Evolutionary conservation across 1,284 basidiomycete genomes (phyloP), one percentile per base, ranked within the genome.

Genomic region (Ustilago xerochloae): DNA sequence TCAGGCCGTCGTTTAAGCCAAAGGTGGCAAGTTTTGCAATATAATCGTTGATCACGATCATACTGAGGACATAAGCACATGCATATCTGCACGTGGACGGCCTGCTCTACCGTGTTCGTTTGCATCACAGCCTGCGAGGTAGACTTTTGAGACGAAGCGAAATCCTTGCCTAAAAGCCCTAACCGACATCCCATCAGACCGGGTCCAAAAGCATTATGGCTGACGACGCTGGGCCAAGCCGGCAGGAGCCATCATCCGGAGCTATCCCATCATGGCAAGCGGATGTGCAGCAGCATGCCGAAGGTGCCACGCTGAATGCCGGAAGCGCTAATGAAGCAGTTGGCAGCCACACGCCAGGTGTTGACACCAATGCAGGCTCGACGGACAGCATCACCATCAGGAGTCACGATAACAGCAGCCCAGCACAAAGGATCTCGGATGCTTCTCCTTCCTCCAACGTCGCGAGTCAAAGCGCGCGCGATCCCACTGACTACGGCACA

Each of bases 1-100:
- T 47, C 41, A 28, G 33, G 64, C 24, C 53, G 29, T 66, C 58
- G 30, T 46, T 45, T 32, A 47, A 36, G 47, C 28, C 13, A 39
- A 30, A 48, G 28, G 26, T 5, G 45, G 30, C 41, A n/a, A 46
- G 45, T 20, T 36, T 33, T 16, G 28, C 36, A 48, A 50, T 51
- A 10, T 32, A 55, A 24, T 18, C n/a, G 41, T 43, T 18, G 41
- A 41, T 41, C 18, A 22, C 22, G 22, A n/a, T 26, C n/a, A 20
- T 2, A 24, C 30, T 29, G 3, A 16, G 22, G 22, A 26, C 16
- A 30, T 8, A 30, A 24, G 13, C 38, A 30, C 15, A 41, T 52
- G 50, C 50, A 41, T 29, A 22, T 28, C 26, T 39, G 50, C 39
- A 26, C 39, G 22, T 41, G 28, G 18, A 47, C 41, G 7, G 26